Evolutionary conservation across 306 rosid species (phyloP).

Genomic region (Castanea crenata): DNA sequence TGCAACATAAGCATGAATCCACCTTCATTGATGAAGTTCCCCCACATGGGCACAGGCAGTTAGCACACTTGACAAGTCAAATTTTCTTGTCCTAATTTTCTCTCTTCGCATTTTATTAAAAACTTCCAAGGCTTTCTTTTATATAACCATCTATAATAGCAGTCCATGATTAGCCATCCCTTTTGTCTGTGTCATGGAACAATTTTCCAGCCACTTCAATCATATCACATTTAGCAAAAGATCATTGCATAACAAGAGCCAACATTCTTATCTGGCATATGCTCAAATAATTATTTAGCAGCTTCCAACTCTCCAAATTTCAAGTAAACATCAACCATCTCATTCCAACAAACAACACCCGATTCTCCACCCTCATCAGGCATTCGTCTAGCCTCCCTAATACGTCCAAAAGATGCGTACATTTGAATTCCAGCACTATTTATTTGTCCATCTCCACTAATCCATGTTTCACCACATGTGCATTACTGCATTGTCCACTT

Average conservation of each 20-base stretch:
- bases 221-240: constrained; percentile 46
- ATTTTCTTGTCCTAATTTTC: constrained; percentile 35
- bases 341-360: constrained; percentile 63
- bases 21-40: constrained; percentile 59
- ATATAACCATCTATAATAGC: constrained; percentile 57
- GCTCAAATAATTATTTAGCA: constrained; percentile 43
- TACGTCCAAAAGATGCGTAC: constrained; percentile 47
- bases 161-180: constrained; percentile 65
- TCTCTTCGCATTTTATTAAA: constrained; percentile 48
- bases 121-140: constrained; percentile 55
- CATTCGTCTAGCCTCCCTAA: constrained; percentile 40
- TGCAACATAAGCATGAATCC: constrained; percentile 50
- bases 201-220: constrained; percentile 40
- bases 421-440: constrained; percentile 63
- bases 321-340: constrained; percentile 53
- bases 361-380: constrained; percentile 28
- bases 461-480: constrained; percentile 47
- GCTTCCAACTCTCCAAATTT: constrained; percentile 45
- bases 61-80: constrained; percentile 46
- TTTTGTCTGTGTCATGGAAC: constrained; percentile 49
- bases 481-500: constrained; percentile 27
- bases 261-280: constrained; percentile 34
- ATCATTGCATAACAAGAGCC: constrained; percentile 65
- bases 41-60: constrained; percentile 61
- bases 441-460: constrained; percentile 43